Percentiles rank a stretch among this genome's conserved stretches.
phyloP scores from a whole-genome alignment of 177 flowering plant species.

The Tripterygium wilfordii region DNA sequence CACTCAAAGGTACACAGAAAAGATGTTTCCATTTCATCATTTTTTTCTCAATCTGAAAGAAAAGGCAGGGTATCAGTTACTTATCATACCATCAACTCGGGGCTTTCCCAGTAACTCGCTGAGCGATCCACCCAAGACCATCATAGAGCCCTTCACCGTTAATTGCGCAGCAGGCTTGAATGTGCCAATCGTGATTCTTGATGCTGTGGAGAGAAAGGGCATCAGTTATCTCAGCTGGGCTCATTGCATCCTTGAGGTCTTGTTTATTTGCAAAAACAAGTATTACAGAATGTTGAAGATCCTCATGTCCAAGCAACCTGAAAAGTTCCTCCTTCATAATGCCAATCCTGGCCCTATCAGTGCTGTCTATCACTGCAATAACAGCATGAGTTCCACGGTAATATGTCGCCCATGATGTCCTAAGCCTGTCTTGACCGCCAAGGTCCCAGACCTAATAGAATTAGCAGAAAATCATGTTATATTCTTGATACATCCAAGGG shows the following conservation, averaged over 20 bases:
- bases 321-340: constrained; percentile 94
- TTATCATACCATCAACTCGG: constrained; percentile 43
- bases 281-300: constrained; percentile 68
- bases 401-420: constrained; percentile 98
- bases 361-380: constrained; percentile 91
- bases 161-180: constrained; percentile 88
- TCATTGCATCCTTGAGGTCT: constrained; percentile 93
- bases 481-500: too few species aligned
- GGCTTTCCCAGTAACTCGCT: constrained; percentile 75
- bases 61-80: too few species aligned
- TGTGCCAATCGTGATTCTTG: constrained; percentile 97
- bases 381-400: constrained; percentile 96
- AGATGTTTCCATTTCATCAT: too few species aligned
- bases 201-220: constrained; percentile 89
- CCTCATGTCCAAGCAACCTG: constrained; percentile 81
- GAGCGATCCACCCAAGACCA: constrained; percentile 94
- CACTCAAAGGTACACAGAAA: too few species aligned
- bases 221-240: constrained; percentile 92
- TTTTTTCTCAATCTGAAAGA: too few species aligned
- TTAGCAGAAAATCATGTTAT: constrained; percentile 1
- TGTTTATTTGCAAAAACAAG: constrained; percentile 95
- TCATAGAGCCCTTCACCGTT: constrained; percentile 91
- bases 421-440: constrained; percentile 90
- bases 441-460: constrained; percentile 83
- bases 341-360: constrained; percentile 82